Evolutionary conservation across 495 filamentous ascomycete species (phyloP), one percentile per base, ranked within the genome.

Genomic region (Gamarada debralockiae): DNA sequence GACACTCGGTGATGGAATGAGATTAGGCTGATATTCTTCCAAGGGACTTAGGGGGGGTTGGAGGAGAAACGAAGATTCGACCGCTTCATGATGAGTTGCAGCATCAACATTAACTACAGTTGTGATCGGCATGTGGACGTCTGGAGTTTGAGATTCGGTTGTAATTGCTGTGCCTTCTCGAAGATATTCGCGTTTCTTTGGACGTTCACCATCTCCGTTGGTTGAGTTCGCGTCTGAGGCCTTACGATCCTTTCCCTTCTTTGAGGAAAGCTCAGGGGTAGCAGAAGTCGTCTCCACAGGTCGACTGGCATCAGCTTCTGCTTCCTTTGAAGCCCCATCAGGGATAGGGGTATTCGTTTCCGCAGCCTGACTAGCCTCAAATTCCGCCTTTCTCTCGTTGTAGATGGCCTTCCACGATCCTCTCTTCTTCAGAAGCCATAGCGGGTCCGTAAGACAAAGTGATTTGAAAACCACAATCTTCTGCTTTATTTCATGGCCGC

Each of bases 381-480:
- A 21, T 3, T 29, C 14, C 15, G 23, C 13, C 10, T 6, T 42
- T 13, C 33, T 44, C 4, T 53, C 25, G 23, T 10, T 39, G 15
- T 21, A 21, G 0, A 24, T 43, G 9, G 50, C 50, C 20, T 44
- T 25, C 48, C 52, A 55, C 13, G 20, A 48, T 12, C 49, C 48
- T 25, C 18, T 41, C 9, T 50, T 22, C 7, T 45, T 41, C 7
- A 46, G 24, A 13, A 60, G 20, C 48, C 50, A 53, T 13, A 37
- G 14, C 3, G 54, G 46, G 38, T 43, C 13, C 34, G 47, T 58
- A 10, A 61, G 36, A 25, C 39, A 53, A 2, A 18, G 36, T 6
- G 48, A 62, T 22, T 54, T 56, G 56, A 62, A 62, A 3, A 59
- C 34, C 7, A 31, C 41, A 43, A 59, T 37, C 10, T 41, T 24